These are phyloP conservation scores for Pleurostoma richardsiae DNA, from an alignment of 2,329 filamentous ascomycete species.

Conservation along the genomic window DNA sequence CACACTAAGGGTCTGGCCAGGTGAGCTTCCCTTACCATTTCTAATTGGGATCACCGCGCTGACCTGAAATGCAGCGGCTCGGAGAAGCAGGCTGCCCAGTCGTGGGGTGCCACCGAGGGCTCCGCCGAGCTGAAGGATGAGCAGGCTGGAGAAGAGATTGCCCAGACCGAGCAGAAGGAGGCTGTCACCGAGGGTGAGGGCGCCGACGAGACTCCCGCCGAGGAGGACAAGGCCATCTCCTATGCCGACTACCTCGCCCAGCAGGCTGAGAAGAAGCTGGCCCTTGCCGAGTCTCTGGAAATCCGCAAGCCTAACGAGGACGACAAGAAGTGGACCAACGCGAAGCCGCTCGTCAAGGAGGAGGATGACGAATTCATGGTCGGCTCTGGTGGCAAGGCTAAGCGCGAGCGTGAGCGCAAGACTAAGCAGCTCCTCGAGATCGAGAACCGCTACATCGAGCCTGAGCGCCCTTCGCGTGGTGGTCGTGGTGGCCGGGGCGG, in stretches of 20 bases:
- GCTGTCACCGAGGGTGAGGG: constrained; percentile 38
- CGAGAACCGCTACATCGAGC: constrained; percentile 76
- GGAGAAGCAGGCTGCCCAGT: constrained; percentile 82
- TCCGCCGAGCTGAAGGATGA: constrained; percentile 85
- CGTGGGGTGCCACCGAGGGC: constrained; percentile 83
- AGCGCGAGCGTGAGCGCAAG: constrained; percentile 85
- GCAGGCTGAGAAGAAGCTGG: constrained; percentile 68
- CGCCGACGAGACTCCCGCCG: constrained; percentile 46
- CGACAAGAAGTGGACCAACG: constrained; percentile 89
- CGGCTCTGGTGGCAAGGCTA: constrained; percentile 68
- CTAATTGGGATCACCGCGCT: neutral
- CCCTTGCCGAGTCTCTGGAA: constrained; percentile 59
- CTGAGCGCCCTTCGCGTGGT: constrained; percentile 53
- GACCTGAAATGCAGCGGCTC: constrained; percentile 47
- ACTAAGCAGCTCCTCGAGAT: constrained; percentile 87
- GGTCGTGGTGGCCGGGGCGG: constrained; percentile 46
- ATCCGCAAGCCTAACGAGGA: constrained; percentile 93
- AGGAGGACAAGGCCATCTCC: constrained; percentile 84
- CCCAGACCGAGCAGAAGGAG: constrained; percentile 77
- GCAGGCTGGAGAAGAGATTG: constrained; percentile 84
- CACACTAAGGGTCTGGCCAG: constrained; percentile 41
- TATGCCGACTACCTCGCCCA: constrained; percentile 82
- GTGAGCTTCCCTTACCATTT: constrained; percentile 29
- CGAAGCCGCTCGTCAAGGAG: constrained; percentile 65
- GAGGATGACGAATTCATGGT: constrained; percentile 74